Evolutionary conservation across 805 yeast genomes (phyloP).

Genomic region (Wickerhamomyces chaumierensis): DNA sequence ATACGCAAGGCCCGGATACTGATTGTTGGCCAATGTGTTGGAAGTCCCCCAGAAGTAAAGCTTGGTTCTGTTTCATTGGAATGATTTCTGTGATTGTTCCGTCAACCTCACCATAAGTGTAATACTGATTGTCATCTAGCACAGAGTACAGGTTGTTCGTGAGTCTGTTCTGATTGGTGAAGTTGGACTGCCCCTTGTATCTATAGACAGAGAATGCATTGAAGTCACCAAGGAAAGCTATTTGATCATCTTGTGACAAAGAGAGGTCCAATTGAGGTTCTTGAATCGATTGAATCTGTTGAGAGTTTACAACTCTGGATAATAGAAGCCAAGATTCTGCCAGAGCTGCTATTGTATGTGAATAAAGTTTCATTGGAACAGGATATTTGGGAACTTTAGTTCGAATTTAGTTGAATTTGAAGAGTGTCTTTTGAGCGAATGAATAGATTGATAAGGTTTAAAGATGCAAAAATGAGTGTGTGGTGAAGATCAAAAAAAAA

Average conservation of each 20-base stretch:
- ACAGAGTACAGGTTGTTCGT: conserved; percentile 11
- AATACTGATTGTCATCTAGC: conserved; percentile 8
- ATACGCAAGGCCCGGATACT: conserved; percentile 22
- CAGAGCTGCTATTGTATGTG: too few relatives aligned
- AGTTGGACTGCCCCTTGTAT: conserved; percentile 25
- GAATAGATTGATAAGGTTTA: too few relatives aligned
- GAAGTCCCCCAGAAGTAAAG: conserved; percentile 21
- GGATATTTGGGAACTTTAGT: too few relatives aligned
- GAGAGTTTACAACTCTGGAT: too few relatives aligned
- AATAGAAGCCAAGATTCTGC: too few relatives aligned
- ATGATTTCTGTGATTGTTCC: conserved; percentile 15
- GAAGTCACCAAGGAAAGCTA: conserved; percentile 24
- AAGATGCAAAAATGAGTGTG: too few relatives aligned
- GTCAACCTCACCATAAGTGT: conserved; percentile 11
- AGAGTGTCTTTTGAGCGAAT: too few relatives aligned
- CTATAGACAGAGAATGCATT: conserved; percentile 24
- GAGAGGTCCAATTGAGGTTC: conserved; percentile 13
- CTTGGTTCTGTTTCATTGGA: conserved; percentile 21
- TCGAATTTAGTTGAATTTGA: too few relatives aligned
- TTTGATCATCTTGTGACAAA: conserved; percentile 10
- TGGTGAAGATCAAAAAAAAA: too few relatives aligned
- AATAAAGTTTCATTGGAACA: too few relatives aligned
- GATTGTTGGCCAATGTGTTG: conserved; percentile 11
- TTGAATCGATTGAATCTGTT: neutral
- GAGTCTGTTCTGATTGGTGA: conserved; percentile 15